A percentile compares a stretch with the other conserved stretches of the same genome.
phyloP scores from a whole-genome alignment of 2,329 filamentous ascomycete genomes.

The Coleophoma eucalyptorum region DNA sequence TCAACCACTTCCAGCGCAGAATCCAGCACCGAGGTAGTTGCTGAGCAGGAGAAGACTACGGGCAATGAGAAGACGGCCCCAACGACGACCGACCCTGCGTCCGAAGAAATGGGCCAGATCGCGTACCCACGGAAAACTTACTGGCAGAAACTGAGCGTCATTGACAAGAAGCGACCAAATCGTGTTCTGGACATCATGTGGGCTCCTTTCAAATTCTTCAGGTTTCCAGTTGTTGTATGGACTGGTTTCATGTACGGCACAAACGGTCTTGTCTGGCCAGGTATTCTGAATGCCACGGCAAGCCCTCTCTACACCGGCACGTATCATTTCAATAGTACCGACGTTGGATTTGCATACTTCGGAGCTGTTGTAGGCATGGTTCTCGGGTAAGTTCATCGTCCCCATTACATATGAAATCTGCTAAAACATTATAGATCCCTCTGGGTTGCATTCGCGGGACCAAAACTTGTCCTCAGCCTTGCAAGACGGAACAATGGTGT shows the following conservation, averaged over 20 bases:
- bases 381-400: conserved; percentile 15
- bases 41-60: conserved; percentile 19
- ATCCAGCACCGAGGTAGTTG: conserved; percentile 4
- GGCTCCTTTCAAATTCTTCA: conserved; percentile 27
- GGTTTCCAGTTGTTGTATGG: conserved; percentile 28
- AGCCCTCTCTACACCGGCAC: conserved; percentile 21
- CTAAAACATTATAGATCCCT: conserved; percentile 7
- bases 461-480: conserved; percentile 20
- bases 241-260: conserved; percentile 29
- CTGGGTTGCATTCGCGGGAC: conserved; percentile 13
- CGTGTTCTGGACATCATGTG: conserved; percentile 33
- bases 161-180: conserved; percentile 37
- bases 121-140: conserved; percentile 35
- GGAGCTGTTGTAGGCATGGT: conserved; percentile 22
- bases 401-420: neutral
- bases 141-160: conserved; percentile 36
- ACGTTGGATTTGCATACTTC: conserved; percentile 26
- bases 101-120: conserved; percentile 23
- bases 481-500: conserved; percentile 35
- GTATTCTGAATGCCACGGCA: conserved; percentile 27
- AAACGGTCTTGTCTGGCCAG: conserved; percentile 29
- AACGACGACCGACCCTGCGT: conserved; percentile 1
- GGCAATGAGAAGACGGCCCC: neutral
- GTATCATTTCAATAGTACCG: conserved; percentile 28
- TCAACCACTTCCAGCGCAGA: conserved; percentile 3